These are phyloP conservation scores for Colletotrichum australisinense DNA, from an alignment of 2,329 filamentous ascomycete genomes.

Conservation along the genomic window DNA sequence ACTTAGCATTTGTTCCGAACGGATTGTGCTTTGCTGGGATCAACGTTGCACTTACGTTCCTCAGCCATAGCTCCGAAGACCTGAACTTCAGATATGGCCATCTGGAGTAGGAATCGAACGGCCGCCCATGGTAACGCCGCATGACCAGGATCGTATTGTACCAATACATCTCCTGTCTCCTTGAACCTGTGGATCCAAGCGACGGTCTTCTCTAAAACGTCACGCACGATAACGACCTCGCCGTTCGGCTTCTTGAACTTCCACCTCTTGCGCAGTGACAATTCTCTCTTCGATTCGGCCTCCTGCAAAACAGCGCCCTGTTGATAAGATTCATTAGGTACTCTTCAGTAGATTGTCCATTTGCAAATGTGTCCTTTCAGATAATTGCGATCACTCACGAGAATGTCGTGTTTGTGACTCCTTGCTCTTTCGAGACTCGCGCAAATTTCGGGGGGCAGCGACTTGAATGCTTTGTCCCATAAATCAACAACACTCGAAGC, in stretches of 20 bases:
- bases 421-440: no score
- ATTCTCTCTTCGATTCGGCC: neutral
- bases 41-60: neutral
- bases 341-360: no score
- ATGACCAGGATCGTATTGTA: constrained; percentile 42
- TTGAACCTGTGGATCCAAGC: constrained; percentile 44
- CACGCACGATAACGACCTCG: neutral
- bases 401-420: no score
- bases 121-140: constrained; percentile 45
- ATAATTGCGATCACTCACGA: no score
- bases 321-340: no score
- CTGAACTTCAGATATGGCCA: neutral
- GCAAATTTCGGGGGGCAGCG: no score
- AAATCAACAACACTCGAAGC: no score
- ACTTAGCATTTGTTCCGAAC: no score
- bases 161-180: constrained; percentile 39
- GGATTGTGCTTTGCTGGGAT: no score
- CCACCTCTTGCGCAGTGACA: neutral
- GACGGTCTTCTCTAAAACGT: constrained; percentile 29
- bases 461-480: no score
- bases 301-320: neutral
- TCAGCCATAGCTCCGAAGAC: neutral
- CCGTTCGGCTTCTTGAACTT: neutral
- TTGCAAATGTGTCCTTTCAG: no score
- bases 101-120: constrained; percentile 42